Conservation (phyloP, 2,329 filamentous ascomycete genomes). For the Neopestalotiopsis sp. region DNA sequence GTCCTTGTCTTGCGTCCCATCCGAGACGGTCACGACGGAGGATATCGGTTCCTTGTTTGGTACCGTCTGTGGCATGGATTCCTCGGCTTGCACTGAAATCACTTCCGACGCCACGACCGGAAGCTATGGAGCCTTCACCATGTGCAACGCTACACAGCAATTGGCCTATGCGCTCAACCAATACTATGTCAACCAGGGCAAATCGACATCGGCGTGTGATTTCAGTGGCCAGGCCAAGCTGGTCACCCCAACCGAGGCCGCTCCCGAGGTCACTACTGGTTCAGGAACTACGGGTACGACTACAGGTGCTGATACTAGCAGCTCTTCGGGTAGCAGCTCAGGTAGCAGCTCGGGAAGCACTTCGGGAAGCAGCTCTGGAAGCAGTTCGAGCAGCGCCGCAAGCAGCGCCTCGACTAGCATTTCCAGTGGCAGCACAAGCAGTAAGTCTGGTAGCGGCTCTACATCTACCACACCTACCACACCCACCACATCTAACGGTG, state of each 20-base stretch:
- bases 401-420: not conserved
- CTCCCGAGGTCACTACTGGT: slow-evolving; percentile 9
- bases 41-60: slow-evolving; percentile 50
- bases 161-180: slow-evolving; percentile 61
- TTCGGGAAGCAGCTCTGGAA: slow-evolving; percentile 21
- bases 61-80: slow-evolving; percentile 43
- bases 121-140: slow-evolving; percentile 63
- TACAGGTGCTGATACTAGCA: not conserved
- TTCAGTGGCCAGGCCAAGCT: slow-evolving; percentile 59
- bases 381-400: not conserved
- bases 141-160: slow-evolving; percentile 62
- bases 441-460: not conserved
- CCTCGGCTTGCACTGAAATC: slow-evolving; percentile 57
- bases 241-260: slow-evolving; percentile 27
- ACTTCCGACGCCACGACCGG: slow-evolving; percentile 55
- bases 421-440: slow-evolving; percentile 2
- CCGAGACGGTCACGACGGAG: slow-evolving; percentile 51
- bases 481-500: not conserved
- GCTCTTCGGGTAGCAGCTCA: not conserved
- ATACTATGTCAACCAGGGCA: slow-evolving; percentile 55
- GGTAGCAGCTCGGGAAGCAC: slow-evolving; percentile 9
- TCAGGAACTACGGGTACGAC: not conserved
- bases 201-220: slow-evolving; percentile 53
- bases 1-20: slow-evolving; percentile 64
- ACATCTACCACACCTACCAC: not conserved